Conservation (phyloP, 148 eudicot genomes). For the Chenopodium berlandieri region DNA sequence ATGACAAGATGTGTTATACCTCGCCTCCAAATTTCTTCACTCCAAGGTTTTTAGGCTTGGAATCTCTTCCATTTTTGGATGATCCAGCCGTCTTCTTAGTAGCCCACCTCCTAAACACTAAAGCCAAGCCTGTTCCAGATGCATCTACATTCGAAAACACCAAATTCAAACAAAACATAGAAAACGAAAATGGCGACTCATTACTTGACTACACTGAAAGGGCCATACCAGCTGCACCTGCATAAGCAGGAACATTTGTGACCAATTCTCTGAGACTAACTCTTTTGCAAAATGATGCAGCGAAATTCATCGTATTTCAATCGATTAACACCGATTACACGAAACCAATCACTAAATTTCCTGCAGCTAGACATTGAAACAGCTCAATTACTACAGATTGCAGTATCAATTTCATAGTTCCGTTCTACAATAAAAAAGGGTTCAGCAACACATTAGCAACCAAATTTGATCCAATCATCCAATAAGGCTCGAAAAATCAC, state of each 20-base stretch:
- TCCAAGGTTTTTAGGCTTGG: constrained; percentile 71
- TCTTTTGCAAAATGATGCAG: constrained; percentile 47
- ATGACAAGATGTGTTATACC: constrained; percentile 32
- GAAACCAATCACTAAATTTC: background rate
- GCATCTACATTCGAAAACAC: constrained; percentile 36
- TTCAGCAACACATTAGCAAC: no score
- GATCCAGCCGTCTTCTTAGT: constrained; percentile 81
- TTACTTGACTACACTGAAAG: background rate
- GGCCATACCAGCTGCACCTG: constrained; percentile 39
- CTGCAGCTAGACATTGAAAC: background rate
- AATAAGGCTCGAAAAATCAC: no score
- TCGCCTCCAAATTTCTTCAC: constrained; percentile 87
- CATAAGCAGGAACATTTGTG: constrained; percentile 43
- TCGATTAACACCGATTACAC: background rate
- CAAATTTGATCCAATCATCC: no score
- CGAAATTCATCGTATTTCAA: constrained; percentile 41
- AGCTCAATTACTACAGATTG: background rate
- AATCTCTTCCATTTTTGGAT: constrained; percentile 78
- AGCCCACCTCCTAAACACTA: constrained; percentile 77
- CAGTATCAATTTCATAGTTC: no score
- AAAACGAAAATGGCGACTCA: background rate
- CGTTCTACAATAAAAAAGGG: no score
- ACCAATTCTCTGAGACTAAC: constrained; percentile 43
- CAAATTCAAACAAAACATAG: background rate
- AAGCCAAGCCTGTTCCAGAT: constrained; percentile 53